A percentile compares a stretch with the other conserved stretches of the same genome.
Conservation (phyloP, 2,329 filamentous ascomycete species). For the Leptosphaerulina australis region DNA sequence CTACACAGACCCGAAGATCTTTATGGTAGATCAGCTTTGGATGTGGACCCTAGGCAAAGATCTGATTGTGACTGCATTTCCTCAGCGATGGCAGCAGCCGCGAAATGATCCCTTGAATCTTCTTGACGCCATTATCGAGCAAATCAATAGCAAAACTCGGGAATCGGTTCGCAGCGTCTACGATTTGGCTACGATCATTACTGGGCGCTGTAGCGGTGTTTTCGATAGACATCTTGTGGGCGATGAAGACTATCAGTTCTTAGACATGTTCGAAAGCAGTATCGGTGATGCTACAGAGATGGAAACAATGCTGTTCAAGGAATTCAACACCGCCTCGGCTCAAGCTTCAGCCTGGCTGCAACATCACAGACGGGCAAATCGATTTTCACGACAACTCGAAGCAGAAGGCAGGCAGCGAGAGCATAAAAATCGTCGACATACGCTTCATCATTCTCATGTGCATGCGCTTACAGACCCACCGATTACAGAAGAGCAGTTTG, state of each 20-base stretch:
- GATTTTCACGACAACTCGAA: conserved; percentile 46
- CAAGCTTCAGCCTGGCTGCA: conserved; percentile 63
- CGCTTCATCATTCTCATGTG: conserved; percentile 35
- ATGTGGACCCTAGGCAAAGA: conserved; percentile 66
- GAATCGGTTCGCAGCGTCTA: conserved; percentile 66
- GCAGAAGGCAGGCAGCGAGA: conserved; percentile 42
- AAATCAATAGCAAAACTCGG: conserved; percentile 68
- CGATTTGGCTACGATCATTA: conserved; percentile 67
- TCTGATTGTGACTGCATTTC: conserved; percentile 65
- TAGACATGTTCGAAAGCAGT: conserved; percentile 71
- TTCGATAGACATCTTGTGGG: conserved; percentile 65
- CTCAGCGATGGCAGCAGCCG: conserved; percentile 64
- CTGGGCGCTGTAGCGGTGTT: conserved; percentile 63
- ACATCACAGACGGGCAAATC: conserved; percentile 53
- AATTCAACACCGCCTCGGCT: conserved; percentile 65
- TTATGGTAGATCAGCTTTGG: conserved; percentile 74
- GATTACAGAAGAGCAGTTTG: conserved; percentile 36
- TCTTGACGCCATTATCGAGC: conserved; percentile 66
- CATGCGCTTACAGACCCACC: conserved; percentile 36
- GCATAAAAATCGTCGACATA: conserved; percentile 37
- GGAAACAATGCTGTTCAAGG: conserved; percentile 64
- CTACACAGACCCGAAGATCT: conserved; percentile 61
- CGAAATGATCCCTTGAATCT: conserved; percentile 68
- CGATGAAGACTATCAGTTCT: conserved; percentile 66
- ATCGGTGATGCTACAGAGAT: conserved; percentile 59